phyloP scores from a whole-genome alignment of 345 rosid species.

The Camelina hispida region DNA sequence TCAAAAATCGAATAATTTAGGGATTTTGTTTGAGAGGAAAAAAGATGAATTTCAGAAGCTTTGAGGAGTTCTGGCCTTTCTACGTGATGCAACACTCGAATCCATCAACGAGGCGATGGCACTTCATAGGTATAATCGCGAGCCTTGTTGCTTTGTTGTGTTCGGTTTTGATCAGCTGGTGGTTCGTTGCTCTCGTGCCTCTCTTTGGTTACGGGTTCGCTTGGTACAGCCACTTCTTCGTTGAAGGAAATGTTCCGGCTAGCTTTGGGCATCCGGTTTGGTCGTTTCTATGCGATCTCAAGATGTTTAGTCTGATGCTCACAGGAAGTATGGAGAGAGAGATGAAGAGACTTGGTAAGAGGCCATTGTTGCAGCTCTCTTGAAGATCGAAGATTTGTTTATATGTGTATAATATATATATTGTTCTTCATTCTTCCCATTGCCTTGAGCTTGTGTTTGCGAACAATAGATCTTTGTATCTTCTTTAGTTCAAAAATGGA shows the following conservation, averaged over 20 bases:
- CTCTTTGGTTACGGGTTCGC: constrained; percentile 78
- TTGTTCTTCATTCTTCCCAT: background rate
- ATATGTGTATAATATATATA: background rate
- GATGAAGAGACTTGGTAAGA: constrained; percentile 93
- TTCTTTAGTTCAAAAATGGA: too few relatives aligned
- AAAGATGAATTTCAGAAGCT: constrained; percentile 85
- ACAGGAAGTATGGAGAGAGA: constrained; percentile 94
- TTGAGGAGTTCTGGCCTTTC: constrained; percentile 94
- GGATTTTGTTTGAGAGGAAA: background rate
- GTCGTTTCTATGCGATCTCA: constrained; percentile 83
- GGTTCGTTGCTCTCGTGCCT: constrained; percentile 71
- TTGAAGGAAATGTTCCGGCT: constrained; percentile 84
- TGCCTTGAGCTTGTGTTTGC: background rate
- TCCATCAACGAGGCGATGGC: constrained; percentile 84
- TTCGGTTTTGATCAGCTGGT: constrained; percentile 62
- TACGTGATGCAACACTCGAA: constrained; percentile 93
- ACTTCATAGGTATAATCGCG: constrained; percentile 71
- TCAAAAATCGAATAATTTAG: background rate
- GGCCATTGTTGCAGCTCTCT: constrained; percentile 72
- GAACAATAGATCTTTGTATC: too few relatives aligned
- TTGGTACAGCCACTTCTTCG: constrained; percentile 97
- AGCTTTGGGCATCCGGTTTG: constrained; percentile 88
- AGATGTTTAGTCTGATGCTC: constrained; percentile 94
- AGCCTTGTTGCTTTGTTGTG: constrained; percentile 54
- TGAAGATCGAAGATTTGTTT: background rate